These are phyloP conservation scores for Mucor saturninus DNA, from an alignment of 371 early-diverging fungal species.

Conservation along the genomic window DNA sequence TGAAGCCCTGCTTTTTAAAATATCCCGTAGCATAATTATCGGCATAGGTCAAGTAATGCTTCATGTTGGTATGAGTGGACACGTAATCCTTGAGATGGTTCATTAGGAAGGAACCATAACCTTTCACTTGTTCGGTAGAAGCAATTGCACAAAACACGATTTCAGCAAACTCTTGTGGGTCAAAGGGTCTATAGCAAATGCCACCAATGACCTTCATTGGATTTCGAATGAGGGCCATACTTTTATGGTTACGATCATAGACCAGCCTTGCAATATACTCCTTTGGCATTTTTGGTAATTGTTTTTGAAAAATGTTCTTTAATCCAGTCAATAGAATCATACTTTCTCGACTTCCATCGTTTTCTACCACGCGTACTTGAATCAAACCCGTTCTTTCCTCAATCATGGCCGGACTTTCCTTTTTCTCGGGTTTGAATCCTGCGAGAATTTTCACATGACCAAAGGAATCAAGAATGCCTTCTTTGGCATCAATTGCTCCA, in stretches of 20 bases:
- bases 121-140: slow-evolving; percentile 96
- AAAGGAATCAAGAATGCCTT: slow-evolving; percentile 19
- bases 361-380: slow-evolving; percentile 80
- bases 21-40: slow-evolving; percentile 99
- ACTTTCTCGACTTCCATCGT: slow-evolving; percentile 79
- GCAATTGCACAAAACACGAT: slow-evolving; percentile 99
- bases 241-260: slow-evolving; percentile 87
- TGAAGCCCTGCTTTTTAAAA: slow-evolving; percentile 99
- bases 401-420: slow-evolving; percentile 34
- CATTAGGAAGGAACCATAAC: slow-evolving; percentile 95
- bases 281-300: slow-evolving; percentile 99
- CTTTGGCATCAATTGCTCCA: slow-evolving; percentile 28
- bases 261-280: slow-evolving; percentile 99
- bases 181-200: slow-evolving; percentile 96
- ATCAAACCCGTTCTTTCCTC: slow-evolving; percentile 59
- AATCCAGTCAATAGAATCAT: slow-evolving; percentile 93
- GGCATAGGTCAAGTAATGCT: slow-evolving; percentile 98
- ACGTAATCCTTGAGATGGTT: slow-evolving; percentile 94
- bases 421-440: slow-evolving; percentile 25
- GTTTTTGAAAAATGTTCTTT: slow-evolving; percentile 97
- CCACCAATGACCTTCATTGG: slow-evolving; percentile 92
- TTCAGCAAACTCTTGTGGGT: slow-evolving; percentile 93
- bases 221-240: slow-evolving; percentile 70
- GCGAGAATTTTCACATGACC: slow-evolving; percentile 25
- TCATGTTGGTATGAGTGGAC: slow-evolving; percentile 64